A percentile compares a stretch with the other conserved stretches of the same genome.
Evolutionary conservation across 192 early-diverging fungal genomes (phyloP).

Genomic region (Dispira simplex): DNA sequence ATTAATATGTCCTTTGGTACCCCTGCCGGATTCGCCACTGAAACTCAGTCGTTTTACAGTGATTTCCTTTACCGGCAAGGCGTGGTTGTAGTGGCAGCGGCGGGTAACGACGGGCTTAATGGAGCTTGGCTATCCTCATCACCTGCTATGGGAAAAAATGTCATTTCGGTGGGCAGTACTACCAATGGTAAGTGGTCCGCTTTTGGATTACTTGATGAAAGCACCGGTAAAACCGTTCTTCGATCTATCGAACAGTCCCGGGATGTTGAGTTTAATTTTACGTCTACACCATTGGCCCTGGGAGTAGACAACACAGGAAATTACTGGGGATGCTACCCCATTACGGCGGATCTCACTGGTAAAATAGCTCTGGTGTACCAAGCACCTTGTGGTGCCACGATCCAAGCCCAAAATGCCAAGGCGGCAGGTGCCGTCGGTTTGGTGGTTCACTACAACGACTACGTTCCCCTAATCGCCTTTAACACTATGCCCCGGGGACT

Average conservation of each 20-base stretch:
- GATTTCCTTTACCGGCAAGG: background rate
- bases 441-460: background rate
- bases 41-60: background rate
- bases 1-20: slow-evolving; percentile 79
- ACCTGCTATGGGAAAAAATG: background rate
- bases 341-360: background rate
- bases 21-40: slow-evolving; percentile 19
- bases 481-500: background rate
- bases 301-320: background rate
- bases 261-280: too few species aligned
- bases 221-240: too few species aligned
- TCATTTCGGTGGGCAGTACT: too few species aligned
- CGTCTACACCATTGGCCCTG: too few species aligned
- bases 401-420: background rate
- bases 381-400: too few species aligned
- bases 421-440: background rate
- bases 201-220: background rate
- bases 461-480: background rate
- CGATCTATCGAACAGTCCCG: background rate
- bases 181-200: too few species aligned
- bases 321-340: slow-evolving; percentile 8
- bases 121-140: background rate
- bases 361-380: background rate
- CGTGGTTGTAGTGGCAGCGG: slow-evolving; percentile 5
- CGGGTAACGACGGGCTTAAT: background rate